Base-by-base conservation (phyloP, 306 rosid genomes). In the Alnus glutinosa region DNA sequence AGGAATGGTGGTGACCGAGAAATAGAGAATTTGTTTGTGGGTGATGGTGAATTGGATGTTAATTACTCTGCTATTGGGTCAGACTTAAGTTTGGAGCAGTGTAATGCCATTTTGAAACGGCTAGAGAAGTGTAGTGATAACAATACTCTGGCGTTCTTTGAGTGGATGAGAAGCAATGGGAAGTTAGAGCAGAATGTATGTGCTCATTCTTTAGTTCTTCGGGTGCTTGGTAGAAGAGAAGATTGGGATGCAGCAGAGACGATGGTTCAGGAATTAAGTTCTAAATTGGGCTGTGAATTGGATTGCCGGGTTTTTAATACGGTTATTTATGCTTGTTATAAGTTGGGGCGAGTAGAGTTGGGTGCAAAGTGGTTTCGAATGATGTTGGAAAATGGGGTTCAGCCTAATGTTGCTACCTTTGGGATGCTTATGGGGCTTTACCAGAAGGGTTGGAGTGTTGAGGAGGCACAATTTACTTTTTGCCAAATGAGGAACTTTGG, bases 361-460 rank as follows among this genome's bases (percentile, higher is more conserved):
- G 88, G 87, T 37, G 74, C 90, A 0, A 89, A 90, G 68, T 95
- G 98, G 98, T 91, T 95, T 75, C 78, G 50, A 11, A 80, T 84
- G 90, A 91, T 95, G 98, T 68, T 92, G 34, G 86, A 88, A 8
- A 80, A 61, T n/a, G 81, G 61, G 51, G 92, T 89, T 28, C 80
- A 13, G 37, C 98, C 98, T 1, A 91, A 95, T 4, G 62, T 80
- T 11, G 94, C 98, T 1, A 91, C 97, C 5, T 86, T 92, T 66
- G 95, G 95, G 47, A 91, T 89, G 93, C 77, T 95, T 8, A 95
- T 95, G 98, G 85, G 89, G 47, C 92, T 91, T 68, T 92, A 88
- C 73, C 90, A 82, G 79, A 95, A 89, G 87, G 84, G 86, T 8
- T 91, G 88, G 88, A 85, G 71, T 39, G 81, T 92, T 37, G 88